Percentiles rank a stretch among this genome's conserved stretches.
Conservation (phyloP, 805 yeast genomes). For the Saccharomycodes ludwigii region DNA sequence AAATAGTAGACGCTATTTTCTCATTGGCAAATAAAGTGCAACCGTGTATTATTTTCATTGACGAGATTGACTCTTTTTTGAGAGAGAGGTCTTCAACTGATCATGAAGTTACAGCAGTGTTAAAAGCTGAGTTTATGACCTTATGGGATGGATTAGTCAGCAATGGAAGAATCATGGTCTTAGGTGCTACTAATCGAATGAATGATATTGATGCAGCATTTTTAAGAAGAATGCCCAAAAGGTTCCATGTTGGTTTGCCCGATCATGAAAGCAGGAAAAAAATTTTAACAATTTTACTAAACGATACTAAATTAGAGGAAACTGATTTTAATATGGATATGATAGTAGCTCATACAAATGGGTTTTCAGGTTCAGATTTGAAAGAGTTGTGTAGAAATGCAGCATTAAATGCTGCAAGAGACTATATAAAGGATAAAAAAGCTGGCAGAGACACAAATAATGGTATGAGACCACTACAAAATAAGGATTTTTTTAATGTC, state of each 20-base stretch:
- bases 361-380: slow-evolving; percentile 82
- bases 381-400: slow-evolving; percentile 90
- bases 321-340: slow-evolving; percentile 44
- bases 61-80: slow-evolving; percentile 89
- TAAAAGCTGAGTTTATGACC: slow-evolving; percentile 96
- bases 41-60: slow-evolving; percentile 92
- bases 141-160: slow-evolving; percentile 87
- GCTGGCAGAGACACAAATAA: too few relatives aligned
- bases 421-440: slow-evolving; percentile 55
- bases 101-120: slow-evolving; percentile 90
- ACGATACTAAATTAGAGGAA: slow-evolving; percentile 48
- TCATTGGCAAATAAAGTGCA: slow-evolving; percentile 79
- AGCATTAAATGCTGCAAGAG: slow-evolving; percentile 79
- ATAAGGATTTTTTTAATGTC: too few relatives aligned
- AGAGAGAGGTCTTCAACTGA: slow-evolving; percentile 75
- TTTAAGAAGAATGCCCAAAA: slow-evolving; percentile 83
- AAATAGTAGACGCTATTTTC: slow-evolving; percentile 85
- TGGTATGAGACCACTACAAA: too few relatives aligned
- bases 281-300: slow-evolving; percentile 57
- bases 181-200: slow-evolving; percentile 93
- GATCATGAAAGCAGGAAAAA: slow-evolving; percentile 50
- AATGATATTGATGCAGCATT: slow-evolving; percentile 88
- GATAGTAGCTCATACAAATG: slow-evolving; percentile 54
- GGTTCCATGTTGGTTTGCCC: slow-evolving; percentile 72
- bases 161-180: slow-evolving; percentile 69